Evolutionary conservation across 2,329 filamentous ascomycete species (phyloP).

Genomic region (Ophiostoma triangulosporum): DNA sequence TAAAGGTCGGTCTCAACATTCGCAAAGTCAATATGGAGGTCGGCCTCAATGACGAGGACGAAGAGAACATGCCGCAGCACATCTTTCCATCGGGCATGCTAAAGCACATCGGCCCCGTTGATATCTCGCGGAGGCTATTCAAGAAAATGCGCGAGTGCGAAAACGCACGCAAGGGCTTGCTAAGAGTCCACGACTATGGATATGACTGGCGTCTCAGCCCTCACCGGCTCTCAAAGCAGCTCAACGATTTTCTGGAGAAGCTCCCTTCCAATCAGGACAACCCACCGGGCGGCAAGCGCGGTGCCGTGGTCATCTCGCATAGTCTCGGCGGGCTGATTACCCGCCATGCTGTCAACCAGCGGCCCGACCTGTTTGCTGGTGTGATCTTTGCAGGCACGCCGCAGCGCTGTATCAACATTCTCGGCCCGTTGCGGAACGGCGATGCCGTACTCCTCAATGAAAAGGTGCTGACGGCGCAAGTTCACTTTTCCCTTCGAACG

Average conservation of each 20-base stretch:
- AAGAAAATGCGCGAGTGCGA: slow-evolving; percentile 62
- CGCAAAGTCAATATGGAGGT: slow-evolving; percentile 86
- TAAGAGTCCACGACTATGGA: slow-evolving; percentile 79
- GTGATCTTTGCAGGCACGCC: slow-evolving; percentile 78
- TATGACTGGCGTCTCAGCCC: slow-evolving; percentile 93
- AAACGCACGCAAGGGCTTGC: slow-evolving; percentile 55
- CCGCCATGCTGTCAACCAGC: slow-evolving; percentile 72
- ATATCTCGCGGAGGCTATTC: slow-evolving; percentile 72
- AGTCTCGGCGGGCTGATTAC: slow-evolving; percentile 80
- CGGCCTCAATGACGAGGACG: slow-evolving; percentile 66
- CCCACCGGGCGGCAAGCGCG: slow-evolving; percentile 42
- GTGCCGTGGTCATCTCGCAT: slow-evolving; percentile 74
- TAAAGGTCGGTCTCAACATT: slow-evolving; percentile 84
- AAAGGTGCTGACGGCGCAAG: slow-evolving; percentile 77
- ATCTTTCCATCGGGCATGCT: slow-evolving; percentile 81
- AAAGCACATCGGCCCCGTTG: slow-evolving; percentile 81
- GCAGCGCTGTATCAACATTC: slow-evolving; percentile 77
- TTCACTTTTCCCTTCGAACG: slow-evolving; percentile 84
- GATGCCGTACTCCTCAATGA: slow-evolving; percentile 84
- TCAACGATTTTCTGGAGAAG: slow-evolving; percentile 60
- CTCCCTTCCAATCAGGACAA: slow-evolving; percentile 60
- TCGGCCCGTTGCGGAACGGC: slow-evolving; percentile 81
- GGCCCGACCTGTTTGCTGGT: slow-evolving; percentile 73
- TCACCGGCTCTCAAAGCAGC: slow-evolving; percentile 53
- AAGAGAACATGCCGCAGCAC: slow-evolving; percentile 68